These are phyloP conservation scores for Scedosporium boydii DNA, from an alignment of 2,329 filamentous ascomycete genomes.

Conservation along the genomic window DNA sequence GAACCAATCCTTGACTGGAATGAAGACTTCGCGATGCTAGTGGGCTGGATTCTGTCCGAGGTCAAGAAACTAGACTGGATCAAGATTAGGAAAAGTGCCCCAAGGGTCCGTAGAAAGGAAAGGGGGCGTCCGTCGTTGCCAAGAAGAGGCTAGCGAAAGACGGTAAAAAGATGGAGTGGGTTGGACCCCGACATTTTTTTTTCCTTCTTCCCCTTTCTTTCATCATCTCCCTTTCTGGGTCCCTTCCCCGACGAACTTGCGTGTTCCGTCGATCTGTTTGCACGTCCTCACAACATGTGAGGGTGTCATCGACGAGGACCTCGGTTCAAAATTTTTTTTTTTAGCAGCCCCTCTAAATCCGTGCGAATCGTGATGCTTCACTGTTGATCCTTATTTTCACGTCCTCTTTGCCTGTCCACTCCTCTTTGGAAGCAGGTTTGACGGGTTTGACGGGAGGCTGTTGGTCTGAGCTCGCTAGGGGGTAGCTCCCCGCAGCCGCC, in stretches of 20 bases:
- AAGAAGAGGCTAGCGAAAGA: not conserved
- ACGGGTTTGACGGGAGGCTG: slow-evolving; percentile 1
- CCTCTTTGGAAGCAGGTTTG: not conserved
- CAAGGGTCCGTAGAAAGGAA: not conserved
- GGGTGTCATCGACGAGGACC: too few species aligned
- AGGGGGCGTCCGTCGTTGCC: not conserved
- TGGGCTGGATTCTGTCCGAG: not conserved
- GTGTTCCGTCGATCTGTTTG: too few species aligned
- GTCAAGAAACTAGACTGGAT: not conserved
- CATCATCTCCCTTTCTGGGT: not conserved
- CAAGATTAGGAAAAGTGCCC: not conserved
- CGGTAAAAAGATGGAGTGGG: not conserved
- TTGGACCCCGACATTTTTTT: not conserved
- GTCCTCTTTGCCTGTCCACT: too few species aligned
- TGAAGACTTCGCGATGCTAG: not conserved
- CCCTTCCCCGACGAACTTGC: too few species aligned
- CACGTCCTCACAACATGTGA: too few species aligned
- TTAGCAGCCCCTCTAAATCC: too few species aligned
- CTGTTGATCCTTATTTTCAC: too few species aligned
- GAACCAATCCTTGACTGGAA: too few species aligned
- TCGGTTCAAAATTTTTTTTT: too few species aligned
- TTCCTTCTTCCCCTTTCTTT: not conserved
- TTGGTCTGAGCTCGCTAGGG: not conserved
- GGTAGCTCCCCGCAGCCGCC: not conserved
- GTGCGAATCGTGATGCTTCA: too few species aligned